phyloP scores from a whole-genome alignment of 1,284 basidiomycete species.

The Calocybe gambosa region DNA sequence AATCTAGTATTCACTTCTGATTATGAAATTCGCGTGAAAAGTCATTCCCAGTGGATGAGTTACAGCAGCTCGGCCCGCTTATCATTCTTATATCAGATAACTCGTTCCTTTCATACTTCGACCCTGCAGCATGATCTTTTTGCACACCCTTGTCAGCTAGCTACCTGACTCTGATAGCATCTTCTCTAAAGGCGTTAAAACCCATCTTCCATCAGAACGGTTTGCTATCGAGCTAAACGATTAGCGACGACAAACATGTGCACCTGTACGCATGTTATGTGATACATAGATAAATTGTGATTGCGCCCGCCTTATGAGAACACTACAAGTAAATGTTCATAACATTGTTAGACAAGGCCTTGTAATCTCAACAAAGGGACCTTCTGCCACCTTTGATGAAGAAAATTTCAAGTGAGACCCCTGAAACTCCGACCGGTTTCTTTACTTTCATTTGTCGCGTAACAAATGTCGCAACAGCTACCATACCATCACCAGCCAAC shows the following conservation, averaged over 20 bases:
- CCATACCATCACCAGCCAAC: constrained; percentile 31
- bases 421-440: constrained; percentile 24
- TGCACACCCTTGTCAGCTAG: background rate
- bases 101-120: background rate
- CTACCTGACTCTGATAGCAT: background rate
- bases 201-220: background rate
- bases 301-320: background rate
- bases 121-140: background rate
- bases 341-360: background rate
- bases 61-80: background rate
- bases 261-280: too few relatives aligned
- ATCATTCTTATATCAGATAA: background rate
- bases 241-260: too few relatives aligned
- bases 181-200: background rate
- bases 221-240: background rate
- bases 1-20: background rate
- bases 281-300: background rate
- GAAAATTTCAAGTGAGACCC: constrained; percentile 18
- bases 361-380: constrained; percentile 4
- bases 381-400: constrained; percentile 16
- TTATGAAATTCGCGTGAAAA: background rate
- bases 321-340: background rate
- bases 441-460: constrained; percentile 12
- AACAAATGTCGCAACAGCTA: constrained; percentile 34
- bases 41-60: background rate